Evolutionary conservation across 2,329 filamentous ascomycete genomes (phyloP), one percentile per base, ranked within the genome.

Genomic region (Scedosporium dehoogii): DNA sequence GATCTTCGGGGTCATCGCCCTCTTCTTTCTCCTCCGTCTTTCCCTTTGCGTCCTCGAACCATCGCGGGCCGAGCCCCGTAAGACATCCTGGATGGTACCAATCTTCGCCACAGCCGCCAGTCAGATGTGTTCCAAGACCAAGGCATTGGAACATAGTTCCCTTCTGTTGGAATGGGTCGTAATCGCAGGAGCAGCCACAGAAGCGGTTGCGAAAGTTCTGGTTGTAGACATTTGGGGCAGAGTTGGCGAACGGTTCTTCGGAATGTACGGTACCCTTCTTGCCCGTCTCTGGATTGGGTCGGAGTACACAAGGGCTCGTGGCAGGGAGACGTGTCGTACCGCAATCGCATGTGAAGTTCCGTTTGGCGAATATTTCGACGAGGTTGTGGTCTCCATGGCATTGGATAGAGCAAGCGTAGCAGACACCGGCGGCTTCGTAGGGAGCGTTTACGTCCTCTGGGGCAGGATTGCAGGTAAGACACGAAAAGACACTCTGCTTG

Each of bases 81-180:
- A 97, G 78, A 71, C 93, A 97, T 65, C 94, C 92, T 0, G 93
- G 91, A 76, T 97, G 93, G 82, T 91, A 97, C 93, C 93, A 97
- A 71, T 97, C 93, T 76, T 97, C 93, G 12, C 93, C 93, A 74
- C 93, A 97, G 4, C 92, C 93, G 16, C 92, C 92, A 1, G 88
- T 87, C 67, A 93, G 89, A 12, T 84, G 81, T 0, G 85, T 88
- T 0, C 91, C 92, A 0, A 97, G 78, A 0, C 93, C 93, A 2
- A 97, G 74, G 71, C 94, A 99, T 73, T 99, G 94, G 68, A 96
- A 99, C 94, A 99, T 99, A 46, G 92, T 97, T 0, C 93, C 93
- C 68, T 93, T 96, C 72, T 99, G 92, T 71, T 90, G 81, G 58
- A 93, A 84, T 0, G 93, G 86, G 71, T 97, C 89, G 71, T 99